Evolutionary conservation across 2,329 filamentous ascomycete genomes (phyloP), one percentile per base, ranked within the genome.

Genomic region (Xylogone sp.): DNA sequence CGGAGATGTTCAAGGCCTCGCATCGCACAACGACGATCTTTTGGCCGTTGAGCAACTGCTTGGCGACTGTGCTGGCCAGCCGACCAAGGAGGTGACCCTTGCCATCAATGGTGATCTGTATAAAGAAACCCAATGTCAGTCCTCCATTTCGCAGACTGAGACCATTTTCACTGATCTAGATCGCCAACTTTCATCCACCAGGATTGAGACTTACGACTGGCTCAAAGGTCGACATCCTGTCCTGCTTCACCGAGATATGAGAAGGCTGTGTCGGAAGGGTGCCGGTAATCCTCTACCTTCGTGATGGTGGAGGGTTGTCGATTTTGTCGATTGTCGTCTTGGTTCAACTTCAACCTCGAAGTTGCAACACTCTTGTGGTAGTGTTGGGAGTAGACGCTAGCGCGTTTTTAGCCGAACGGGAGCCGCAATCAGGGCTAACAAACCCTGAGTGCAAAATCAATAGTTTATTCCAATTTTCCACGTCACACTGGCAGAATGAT

Each of bases 81-180:
- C 94, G 93, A 83, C 94, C 94, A 78, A 99, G 91, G 76, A 99
- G 88, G 81, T 99, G 94, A 80, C 94, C 94, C 87, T 99, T 99
- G 90, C 92, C 94, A 87, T 99, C 94, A 75, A 99, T 96, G 82
- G 97, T 89, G 82, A 97, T 87, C 91, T 96, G 66, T 61, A 64
- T 54, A 59, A 31, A 65, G 51, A 56, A 39, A 39, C 34, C 34
- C 34, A 16, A 13, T 39, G 34, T 39, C 34, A 39, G 34, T 39
- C 34, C 34, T 39, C 34, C 34, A 39, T 39, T n/a, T 16, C 34
- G n/a, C n/a, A 39, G n/a, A 39, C 34, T 39, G n/a, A 39, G 34
- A 39, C 12, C 34, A 39, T 13, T 4, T 18, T 39, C 34, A 7
- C n/a, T 18, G 34, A 13, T 39, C 34, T 18, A 39, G 34, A 39